Evolutionary conservation across 371 early-diverging fungal species (phyloP).

Genomic region (Funneliformis caledonium): DNA sequence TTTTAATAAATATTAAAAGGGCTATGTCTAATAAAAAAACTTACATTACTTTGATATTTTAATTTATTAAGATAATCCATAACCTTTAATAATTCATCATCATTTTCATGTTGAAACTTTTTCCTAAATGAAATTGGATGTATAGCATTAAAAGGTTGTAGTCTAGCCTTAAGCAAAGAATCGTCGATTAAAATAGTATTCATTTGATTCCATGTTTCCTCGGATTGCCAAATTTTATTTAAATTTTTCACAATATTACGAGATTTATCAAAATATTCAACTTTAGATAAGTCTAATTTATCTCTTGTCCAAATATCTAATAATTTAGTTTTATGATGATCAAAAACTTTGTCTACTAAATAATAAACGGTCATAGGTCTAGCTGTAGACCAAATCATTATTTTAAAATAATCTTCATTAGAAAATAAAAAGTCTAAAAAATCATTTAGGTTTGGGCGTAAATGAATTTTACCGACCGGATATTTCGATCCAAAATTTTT

Average conservation of each 20-base stretch:
- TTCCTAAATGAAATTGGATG: constrained; percentile 44
- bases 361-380: constrained; percentile 60
- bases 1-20: too few species aligned
- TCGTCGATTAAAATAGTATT: constrained; percentile 77
- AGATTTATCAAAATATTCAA: constrained; percentile 57
- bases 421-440: constrained; percentile 67
- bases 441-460: constrained; percentile 58
- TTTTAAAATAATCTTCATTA: constrained; percentile 54
- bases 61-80: constrained; percentile 55
- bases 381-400: constrained; percentile 83
- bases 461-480: constrained; percentile 35
- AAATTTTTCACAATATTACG: constrained; percentile 66
- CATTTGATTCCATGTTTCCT: constrained; percentile 54
- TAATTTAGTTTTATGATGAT: constrained; percentile 48
- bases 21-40: constrained; percentile 53
- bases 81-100: constrained; percentile 58
- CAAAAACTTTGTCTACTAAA: constrained; percentile 54
- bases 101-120: constrained; percentile 42
- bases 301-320: constrained; percentile 66
- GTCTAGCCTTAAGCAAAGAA: constrained; percentile 60
- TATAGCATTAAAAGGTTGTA: constrained; percentile 69
- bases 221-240: constrained; percentile 53
- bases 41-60: constrained; percentile 53
- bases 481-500: not conserved
- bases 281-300: constrained; percentile 55